Percentiles rank a stretch among this genome's conserved stretches.
These are phyloP conservation scores for Perkinsus marinus DNA, from an alignment of 169 alveolate species.

Conservation along the genomic window DNA sequence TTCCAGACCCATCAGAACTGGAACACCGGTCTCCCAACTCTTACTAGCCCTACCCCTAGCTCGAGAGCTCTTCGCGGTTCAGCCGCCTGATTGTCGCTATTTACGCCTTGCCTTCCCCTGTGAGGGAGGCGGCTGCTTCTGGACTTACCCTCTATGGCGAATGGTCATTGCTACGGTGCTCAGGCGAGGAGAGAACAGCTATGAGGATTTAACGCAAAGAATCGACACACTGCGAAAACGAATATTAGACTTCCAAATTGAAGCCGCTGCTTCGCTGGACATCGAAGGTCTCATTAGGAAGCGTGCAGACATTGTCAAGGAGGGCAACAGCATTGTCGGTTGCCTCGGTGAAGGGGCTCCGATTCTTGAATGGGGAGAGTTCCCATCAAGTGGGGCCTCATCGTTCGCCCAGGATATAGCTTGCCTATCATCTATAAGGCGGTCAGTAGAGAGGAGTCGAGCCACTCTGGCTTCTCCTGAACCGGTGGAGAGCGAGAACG, in stretches of 20 bases:
- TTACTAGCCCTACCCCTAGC: background rate
- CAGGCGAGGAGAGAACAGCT: background rate
- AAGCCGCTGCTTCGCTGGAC: background rate
- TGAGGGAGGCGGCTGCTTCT: background rate
- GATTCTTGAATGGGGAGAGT: background rate
- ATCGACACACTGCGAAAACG: background rate
- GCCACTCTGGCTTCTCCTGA: background rate
- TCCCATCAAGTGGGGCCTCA: background rate
- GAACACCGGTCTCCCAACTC: background rate
- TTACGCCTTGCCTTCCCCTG: background rate
- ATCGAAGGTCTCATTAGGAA: background rate
- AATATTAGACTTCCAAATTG: background rate
- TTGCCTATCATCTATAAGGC: background rate
- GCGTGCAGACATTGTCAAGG: background rate
- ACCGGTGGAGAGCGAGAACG: background rate
- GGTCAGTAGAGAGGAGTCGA: background rate
- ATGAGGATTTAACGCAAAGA: background rate
- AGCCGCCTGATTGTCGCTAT: background rate
- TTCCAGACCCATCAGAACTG: background rate
- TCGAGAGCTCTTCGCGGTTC: background rate
- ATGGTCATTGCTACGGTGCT: background rate
- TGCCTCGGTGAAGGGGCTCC: background rate
- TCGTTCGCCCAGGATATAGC: background rate
- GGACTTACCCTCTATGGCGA: background rate
- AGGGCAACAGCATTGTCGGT: background rate